Base-by-base conservation (phyloP, 768 basidiomycete species). In the Chalciporus piperatus region DNA sequence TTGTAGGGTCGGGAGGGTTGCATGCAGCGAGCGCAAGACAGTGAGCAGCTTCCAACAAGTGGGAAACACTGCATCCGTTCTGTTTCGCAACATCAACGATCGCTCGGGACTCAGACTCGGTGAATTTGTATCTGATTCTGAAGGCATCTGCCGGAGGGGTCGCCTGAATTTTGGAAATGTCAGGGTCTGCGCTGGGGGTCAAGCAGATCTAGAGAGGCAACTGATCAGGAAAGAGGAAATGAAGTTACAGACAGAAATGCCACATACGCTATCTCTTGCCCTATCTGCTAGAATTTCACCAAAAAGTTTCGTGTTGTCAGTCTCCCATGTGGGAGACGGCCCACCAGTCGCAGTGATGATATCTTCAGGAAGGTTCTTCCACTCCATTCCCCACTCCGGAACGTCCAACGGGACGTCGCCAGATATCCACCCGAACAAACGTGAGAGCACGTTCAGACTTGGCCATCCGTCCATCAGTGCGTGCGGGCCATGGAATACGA, bases 301-400 rank as follows among this genome's bases (percentile, higher is more conserved):
- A 33, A 58, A 53, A 4, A 50, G 35, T 22, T 51, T 42, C 30
- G 25, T 6, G 22, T 51, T 51, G 13, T 37, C 49, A 0, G 40
- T 48, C 8, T 46, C 32, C 58, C 58, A 59, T 38, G 51, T 40
- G 2, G 40, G 41, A 20, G 49, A 42, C 13, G 48, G 52, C 32
- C 58, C 58, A n/a, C 58, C 58, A 11, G 53, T 59, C 12, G 57
- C 58, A 39, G 39, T 48, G 19, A 59, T 41, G 14, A 57, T 52
- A 9, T 58, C 58, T 3, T 41, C 37, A 16, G 58, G 57, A 25
- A 59, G 57, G 28, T 59, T 51, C 8, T 41, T 45, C 52, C 45
- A 39, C 41, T 59, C 58, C 8, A 40, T 25, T 20, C 58, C 58
- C 47, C 53, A 59, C 3, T 39, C 40, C 3, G 53, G 40, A 2